Conservation (phyloP, 441 rosid species). For the Raphanus hybrid region DNA sequence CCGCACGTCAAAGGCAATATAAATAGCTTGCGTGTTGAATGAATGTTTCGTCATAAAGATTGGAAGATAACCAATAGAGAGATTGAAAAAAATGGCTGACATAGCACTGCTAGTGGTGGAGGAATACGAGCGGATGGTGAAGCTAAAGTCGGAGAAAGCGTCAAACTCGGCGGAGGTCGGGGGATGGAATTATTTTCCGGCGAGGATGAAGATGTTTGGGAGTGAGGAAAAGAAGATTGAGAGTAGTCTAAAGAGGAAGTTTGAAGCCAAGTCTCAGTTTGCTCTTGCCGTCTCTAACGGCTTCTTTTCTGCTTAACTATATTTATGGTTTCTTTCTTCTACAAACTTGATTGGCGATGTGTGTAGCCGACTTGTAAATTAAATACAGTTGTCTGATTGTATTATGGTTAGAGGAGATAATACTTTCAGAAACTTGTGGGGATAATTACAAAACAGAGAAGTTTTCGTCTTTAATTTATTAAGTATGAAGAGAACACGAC, state of each 20-base stretch:
- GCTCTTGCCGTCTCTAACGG: conserved; percentile 46
- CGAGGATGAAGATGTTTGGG: conserved; percentile 8
- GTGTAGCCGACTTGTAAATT: conserved; percentile 10
- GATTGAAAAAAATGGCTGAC: conserved; percentile 22
- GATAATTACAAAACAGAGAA: neutral
- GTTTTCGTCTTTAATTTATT: neutral
- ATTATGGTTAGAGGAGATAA: neutral
- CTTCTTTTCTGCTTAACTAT: conserved; percentile 26
- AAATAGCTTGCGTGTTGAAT: conserved; percentile 14
- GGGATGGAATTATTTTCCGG: conserved; percentile 19
- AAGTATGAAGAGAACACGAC: neutral
- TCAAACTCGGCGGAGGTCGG: conserved; percentile 16
- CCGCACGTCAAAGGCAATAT: conserved; percentile 6
- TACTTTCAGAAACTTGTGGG: neutral
- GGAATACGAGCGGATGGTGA: conserved; percentile 35
- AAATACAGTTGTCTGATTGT: neutral
- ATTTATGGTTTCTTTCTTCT: neutral
- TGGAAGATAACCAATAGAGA: neutral
- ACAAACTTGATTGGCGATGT: neutral
- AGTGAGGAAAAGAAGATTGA: conserved; percentile 19
- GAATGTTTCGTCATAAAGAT: neutral
- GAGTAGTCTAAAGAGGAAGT: conserved; percentile 24
- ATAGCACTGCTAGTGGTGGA: conserved; percentile 36
- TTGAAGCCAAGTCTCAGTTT: conserved; percentile 39
- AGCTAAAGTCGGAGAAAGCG: conserved; percentile 14